A percentile compares a stretch with the other conserved stretches of the same genome.
phyloP scores from a whole-genome alignment of 2,329 filamentous ascomycete genomes.

The Aulographum hederae region DNA sequence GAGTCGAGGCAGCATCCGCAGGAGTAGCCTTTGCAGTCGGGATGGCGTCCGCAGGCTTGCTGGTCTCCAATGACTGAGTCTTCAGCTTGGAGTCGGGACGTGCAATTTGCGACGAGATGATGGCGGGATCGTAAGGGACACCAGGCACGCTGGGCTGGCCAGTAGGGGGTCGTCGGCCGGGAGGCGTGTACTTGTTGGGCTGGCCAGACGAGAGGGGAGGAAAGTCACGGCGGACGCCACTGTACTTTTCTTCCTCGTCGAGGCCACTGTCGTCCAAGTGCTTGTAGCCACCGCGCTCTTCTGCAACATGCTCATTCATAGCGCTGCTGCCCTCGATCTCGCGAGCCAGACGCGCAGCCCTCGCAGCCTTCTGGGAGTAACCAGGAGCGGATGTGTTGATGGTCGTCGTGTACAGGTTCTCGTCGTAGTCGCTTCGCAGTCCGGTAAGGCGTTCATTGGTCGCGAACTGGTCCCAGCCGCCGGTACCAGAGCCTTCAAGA shows the following conservation, averaged over 20 bases:
- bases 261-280: slow-evolving; percentile 44
- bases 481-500: slow-evolving; percentile 37
- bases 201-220: slow-evolving; percentile 44
- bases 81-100: slow-evolving; percentile 16
- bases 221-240: slow-evolving; percentile 65
- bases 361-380: slow-evolving; percentile 59
- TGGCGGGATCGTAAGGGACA: slow-evolving; percentile 69
- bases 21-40: not conserved
- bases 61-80: not conserved
- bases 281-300: slow-evolving; percentile 66
- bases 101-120: slow-evolving; percentile 69
- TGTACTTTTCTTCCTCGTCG: slow-evolving; percentile 96
- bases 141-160: slow-evolving; percentile 56
- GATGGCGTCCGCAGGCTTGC: not conserved
- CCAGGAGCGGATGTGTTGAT: slow-evolving; percentile 73
- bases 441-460: slow-evolving; percentile 79
- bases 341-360: slow-evolving; percentile 66
- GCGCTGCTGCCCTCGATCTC: slow-evolving; percentile 62
- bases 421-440: slow-evolving; percentile 76
- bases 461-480: slow-evolving; percentile 82
- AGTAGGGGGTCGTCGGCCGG: slow-evolving; percentile 65
- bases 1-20: not conserved
- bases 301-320: slow-evolving; percentile 67
- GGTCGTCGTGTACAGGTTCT: slow-evolving; percentile 82
- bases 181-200: slow-evolving; percentile 71